Percentiles rank a stretch among this genome's conserved stretches.
These are phyloP conservation scores for Phytophthora tentaculata DNA, from an alignment of 352 stramenopile genomes.

Conservation along the genomic window DNA sequence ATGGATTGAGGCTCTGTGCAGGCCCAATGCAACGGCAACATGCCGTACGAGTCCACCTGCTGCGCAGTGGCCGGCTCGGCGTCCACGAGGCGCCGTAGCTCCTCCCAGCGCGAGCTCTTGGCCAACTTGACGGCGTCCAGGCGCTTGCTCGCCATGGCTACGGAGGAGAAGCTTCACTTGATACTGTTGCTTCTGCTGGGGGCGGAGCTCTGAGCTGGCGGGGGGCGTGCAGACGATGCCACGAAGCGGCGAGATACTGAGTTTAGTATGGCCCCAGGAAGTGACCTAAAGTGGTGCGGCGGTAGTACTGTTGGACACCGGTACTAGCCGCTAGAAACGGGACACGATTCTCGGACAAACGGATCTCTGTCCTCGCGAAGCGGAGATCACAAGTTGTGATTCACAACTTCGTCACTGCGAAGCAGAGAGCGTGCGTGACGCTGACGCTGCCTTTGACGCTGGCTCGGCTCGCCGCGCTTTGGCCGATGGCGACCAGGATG, in stretches of 20 bases:
- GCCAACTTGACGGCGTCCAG: constrained; percentile 87
- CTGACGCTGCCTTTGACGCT: neutral
- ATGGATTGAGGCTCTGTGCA: constrained; percentile 86
- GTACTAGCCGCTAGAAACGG: constrained; percentile 15
- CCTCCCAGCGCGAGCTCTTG: constrained; percentile 82
- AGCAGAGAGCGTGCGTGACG: constrained; percentile 12
- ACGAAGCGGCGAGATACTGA: constrained; percentile 23
- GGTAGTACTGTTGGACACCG: constrained; percentile 9
- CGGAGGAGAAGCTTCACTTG: constrained; percentile 10
- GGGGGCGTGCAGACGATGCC: constrained; percentile 19
- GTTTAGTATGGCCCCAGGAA: constrained; percentile 11
- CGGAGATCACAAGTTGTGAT: neutral
- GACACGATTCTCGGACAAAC: constrained; percentile 12
- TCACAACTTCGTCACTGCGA: constrained; percentile 4
- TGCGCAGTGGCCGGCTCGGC: constrained; percentile 68
- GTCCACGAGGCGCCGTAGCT: constrained; percentile 79
- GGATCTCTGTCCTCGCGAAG: constrained; percentile 10
- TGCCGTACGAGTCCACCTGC: constrained; percentile 86
- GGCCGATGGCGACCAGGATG: constrained; percentile 22
- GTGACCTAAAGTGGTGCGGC: constrained; percentile 2
- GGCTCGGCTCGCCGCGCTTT: constrained; percentile 7
- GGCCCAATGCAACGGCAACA: constrained; percentile 89
- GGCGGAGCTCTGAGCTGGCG: constrained; percentile 4
- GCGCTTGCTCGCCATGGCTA: constrained; percentile 54
- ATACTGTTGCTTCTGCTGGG: constrained; percentile 6